phyloP scores from a whole-genome alignment of 768 basidiomycete species.

The Trametes sanguinea region DNA sequence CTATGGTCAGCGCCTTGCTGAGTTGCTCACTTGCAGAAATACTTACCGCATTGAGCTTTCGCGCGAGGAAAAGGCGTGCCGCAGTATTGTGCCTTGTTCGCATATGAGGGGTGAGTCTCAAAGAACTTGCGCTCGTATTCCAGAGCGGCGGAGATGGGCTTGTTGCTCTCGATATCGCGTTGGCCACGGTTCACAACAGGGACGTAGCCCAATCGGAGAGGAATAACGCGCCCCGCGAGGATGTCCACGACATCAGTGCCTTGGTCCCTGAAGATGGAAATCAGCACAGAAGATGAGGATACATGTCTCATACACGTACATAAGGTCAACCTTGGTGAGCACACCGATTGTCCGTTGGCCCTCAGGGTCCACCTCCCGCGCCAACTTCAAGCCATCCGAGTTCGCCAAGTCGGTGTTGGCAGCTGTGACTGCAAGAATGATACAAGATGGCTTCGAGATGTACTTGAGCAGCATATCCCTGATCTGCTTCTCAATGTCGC shows the following conservation, averaged over 20 bases:
- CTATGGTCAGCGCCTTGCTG: slow-evolving; percentile 63
- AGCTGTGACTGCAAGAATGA: slow-evolving; percentile 93
- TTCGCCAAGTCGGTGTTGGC: slow-evolving; percentile 98
- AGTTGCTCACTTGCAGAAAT: slow-evolving; percentile 80
- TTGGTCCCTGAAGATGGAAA: slow-evolving; percentile 69
- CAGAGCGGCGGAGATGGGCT: slow-evolving; percentile 81
- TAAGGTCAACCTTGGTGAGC: slow-evolving; percentile 96
- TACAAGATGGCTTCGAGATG: slow-evolving; percentile 93
- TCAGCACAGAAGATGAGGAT: slow-evolving; percentile 18
- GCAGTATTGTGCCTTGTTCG: slow-evolving; percentile 92
- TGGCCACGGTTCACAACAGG: slow-evolving; percentile 99
- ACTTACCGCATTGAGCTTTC: slow-evolving; percentile 91
- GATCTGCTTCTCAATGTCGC: slow-evolving; percentile 97
- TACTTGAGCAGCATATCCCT: slow-evolving; percentile 95
- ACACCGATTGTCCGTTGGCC: slow-evolving; percentile 98
- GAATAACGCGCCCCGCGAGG: slow-evolving; percentile 94
- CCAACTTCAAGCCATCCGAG: slow-evolving; percentile 86
- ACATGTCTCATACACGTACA: slow-evolving; percentile 55
- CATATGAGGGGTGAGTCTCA: slow-evolving; percentile 91
- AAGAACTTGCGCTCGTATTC: slow-evolving; percentile 93
- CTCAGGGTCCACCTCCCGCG: slow-evolving; percentile 93
- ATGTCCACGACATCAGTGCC: slow-evolving; percentile 99
- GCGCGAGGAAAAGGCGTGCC: slow-evolving; percentile 96
- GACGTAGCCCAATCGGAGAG: slow-evolving; percentile 93
- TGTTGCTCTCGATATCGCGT: slow-evolving; percentile 90